phyloP scores from a whole-genome alignment of 306 rosid species.

The Dryas drummondii region DNA sequence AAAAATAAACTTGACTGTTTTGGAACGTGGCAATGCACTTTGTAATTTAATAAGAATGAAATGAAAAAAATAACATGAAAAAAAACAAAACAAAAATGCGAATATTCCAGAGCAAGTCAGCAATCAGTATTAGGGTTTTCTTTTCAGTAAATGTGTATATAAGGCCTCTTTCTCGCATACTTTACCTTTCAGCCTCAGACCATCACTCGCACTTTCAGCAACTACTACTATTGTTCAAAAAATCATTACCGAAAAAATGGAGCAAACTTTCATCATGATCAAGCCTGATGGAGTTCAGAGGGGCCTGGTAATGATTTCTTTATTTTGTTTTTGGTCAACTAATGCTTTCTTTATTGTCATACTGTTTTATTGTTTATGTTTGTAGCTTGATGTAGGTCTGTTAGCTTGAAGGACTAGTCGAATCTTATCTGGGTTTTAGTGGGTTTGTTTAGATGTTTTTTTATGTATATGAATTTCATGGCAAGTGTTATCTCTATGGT shows the following conservation, averaged over 20 bases:
- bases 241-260: slow-evolving; percentile 41
- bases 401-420: background rate
- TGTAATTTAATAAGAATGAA: too few species aligned
- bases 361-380: background rate
- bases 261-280: slow-evolving; percentile 86
- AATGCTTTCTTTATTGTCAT: background rate
- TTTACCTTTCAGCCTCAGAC: background rate
- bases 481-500: background rate
- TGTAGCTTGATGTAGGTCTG: background rate
- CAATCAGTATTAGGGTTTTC: slow-evolving; percentile 33
- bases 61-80: background rate
- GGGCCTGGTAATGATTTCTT: slow-evolving; percentile 56
- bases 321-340: background rate
- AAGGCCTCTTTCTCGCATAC: background rate
- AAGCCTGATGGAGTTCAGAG: slow-evolving; percentile 94
- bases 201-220: background rate
- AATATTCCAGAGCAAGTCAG: slow-evolving; percentile 28
- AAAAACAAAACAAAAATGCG: background rate
- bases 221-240: background rate
- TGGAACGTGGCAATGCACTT: too few species aligned
- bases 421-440: slow-evolving; percentile 19
- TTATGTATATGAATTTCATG: background rate
- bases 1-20: too few species aligned
- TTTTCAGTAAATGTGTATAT: background rate
- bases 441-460: background rate